Evolutionary conservation across 1,139 yeast species (phyloP).

Genomic region (Nadsonia starkeyi-henricii): DNA sequence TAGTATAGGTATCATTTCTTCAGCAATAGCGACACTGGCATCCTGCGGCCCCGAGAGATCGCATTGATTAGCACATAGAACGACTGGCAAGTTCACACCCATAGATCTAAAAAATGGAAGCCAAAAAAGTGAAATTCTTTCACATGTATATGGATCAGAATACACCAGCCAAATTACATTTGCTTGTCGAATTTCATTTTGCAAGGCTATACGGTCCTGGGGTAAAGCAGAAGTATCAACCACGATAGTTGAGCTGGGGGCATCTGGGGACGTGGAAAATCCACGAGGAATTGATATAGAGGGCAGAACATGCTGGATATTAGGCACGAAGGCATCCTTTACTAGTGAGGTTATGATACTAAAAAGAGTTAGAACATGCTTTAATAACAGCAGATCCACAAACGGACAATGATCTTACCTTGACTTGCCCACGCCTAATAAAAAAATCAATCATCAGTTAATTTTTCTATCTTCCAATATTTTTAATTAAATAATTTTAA

Average conservation of each 20-base stretch:
- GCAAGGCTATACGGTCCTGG: slow-evolving; percentile 45
- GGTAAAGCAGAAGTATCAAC: slow-evolving; percentile 57
- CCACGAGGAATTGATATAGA: slow-evolving; percentile 69
- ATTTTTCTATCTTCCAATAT: neutral
- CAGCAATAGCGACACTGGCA: slow-evolving; percentile 26
- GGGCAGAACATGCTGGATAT: slow-evolving; percentile 64
- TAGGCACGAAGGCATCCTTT: slow-evolving; percentile 65
- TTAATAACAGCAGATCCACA: too few species aligned
- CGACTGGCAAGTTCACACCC: slow-evolving; percentile 86
- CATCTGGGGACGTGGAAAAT: slow-evolving; percentile 37
- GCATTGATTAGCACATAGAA: slow-evolving; percentile 73
- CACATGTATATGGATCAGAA: slow-evolving; percentile 88
- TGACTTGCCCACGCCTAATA: slow-evolving; percentile 57
- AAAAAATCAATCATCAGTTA: neutral
- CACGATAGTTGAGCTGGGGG: slow-evolving; percentile 56
- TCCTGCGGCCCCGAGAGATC: slow-evolving; percentile 28
- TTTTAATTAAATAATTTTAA: neutral
- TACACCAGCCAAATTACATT: slow-evolving; percentile 89
- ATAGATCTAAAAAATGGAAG: slow-evolving; percentile 80
- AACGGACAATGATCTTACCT: slow-evolving; percentile 16
- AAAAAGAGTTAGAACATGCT: slow-evolving; percentile 11
- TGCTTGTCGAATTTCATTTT: slow-evolving; percentile 66
- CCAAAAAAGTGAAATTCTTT: slow-evolving; percentile 84
- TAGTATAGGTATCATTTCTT: slow-evolving; percentile 74
- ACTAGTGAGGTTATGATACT: slow-evolving; percentile 64